Conservation (phyloP, 108 stramenopile genomes). For the Aurantiochytrium sp. region DNA sequence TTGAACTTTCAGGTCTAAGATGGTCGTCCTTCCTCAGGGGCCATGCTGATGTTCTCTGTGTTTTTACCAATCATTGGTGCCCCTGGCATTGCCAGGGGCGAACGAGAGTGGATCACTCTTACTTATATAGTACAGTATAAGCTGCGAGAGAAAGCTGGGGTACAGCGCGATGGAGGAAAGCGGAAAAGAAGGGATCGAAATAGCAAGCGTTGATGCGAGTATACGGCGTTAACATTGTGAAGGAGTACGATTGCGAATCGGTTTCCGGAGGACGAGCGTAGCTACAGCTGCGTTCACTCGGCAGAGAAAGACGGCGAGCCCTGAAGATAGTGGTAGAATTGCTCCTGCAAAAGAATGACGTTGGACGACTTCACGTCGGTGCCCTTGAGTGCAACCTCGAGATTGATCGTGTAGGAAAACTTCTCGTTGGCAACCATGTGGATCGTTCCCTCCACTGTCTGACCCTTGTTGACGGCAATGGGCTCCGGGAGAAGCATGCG, state of each 20-base stretch:
- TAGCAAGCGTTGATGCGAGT: no score
- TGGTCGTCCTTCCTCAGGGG: constrained; percentile 8
- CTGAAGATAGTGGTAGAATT: constrained; percentile 49
- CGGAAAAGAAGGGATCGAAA: no score
- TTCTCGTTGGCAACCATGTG: constrained; percentile 50
- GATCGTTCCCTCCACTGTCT: constrained; percentile 39
- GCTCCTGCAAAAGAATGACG: constrained; percentile 50
- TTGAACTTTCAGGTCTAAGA: background rate
- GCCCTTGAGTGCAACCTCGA: constrained; percentile 33
- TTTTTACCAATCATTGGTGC: background rate
- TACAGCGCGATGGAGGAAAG: no score
- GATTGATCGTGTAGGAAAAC: constrained; percentile 47
- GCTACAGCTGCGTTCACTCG: background rate
- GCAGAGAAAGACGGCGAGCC: background rate
- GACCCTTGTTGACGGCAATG: constrained; percentile 49
- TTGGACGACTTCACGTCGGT: constrained; percentile 21
- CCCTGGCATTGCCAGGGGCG: background rate
- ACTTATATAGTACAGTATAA: background rate
- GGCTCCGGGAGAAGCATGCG: constrained; percentile 46
- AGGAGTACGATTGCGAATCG: no score
- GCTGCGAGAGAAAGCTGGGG: no score
- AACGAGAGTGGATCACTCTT: background rate
- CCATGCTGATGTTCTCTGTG: constrained; percentile 9
- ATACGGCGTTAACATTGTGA: no score
- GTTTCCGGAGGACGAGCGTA: no score